Base-by-base conservation (phyloP, 2,329 filamentous ascomycete genomes). In the Fusarium sp. region DNA sequence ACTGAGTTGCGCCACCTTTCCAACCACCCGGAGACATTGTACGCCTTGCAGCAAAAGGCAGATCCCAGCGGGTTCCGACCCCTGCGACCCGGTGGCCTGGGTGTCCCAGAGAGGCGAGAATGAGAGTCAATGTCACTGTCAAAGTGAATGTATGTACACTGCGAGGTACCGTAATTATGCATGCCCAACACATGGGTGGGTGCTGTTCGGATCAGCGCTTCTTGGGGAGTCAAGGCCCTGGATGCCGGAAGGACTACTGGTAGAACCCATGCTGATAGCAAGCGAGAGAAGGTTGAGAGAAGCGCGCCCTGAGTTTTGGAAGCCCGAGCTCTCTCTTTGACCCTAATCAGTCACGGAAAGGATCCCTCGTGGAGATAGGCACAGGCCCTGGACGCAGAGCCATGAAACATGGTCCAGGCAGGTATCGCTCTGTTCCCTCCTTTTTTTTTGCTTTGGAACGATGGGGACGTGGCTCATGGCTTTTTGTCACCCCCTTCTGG, bases 401-500 rank as follows among this genome's bases (percentile, higher is more conserved):
- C 63, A 73, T 68, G 54, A 67, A 70, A 73, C 74, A 76, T 60
- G 74, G 70, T 72, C 67, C 66, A 63, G 74, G 60, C 54, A 72
- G 64, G 73, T 67, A 75, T 63, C 49, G 54, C 46, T 54, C 52
- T 66, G 46, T 44, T 52, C 65, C 66, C 62, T 65, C 70, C 66
- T 70, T 67, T 71, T 67, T 71, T 69, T 73, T 63, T 68, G 57
- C 65, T 68, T 68, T 68, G 57, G 61, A 35, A 38, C 31, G 25
- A 64, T 64, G 60, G 62, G 27, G 51, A 52, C 65, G 52, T 60
- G 57, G 70, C 64, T 66, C 54, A 45, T 49, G 56, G 44, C 48
- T 70, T 73, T 75, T 72, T 76, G 66, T 70, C 70, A 67, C 62
- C 56, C 56, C 54, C 60, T 59, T 35, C 46, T 46, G 44, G 45